Percentiles rank a stretch among this genome's conserved stretches.
Conservation (phyloP, 2,329 filamentous ascomycete species). For the Ascochyta clinopodiicola region DNA sequence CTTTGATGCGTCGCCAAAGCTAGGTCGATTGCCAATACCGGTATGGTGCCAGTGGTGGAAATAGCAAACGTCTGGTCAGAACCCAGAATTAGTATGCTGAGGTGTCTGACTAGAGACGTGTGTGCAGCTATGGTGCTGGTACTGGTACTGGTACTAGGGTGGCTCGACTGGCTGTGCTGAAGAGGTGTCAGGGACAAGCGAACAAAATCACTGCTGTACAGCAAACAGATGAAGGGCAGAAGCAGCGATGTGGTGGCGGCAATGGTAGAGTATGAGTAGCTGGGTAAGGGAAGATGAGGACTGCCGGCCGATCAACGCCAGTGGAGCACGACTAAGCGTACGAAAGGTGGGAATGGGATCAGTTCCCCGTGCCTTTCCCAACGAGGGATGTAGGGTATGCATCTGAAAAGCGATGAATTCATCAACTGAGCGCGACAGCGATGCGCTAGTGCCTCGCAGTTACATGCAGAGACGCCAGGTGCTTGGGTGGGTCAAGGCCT, state of each 20-base stretch:
- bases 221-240: slow-evolving; percentile 18
- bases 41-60: slow-evolving; percentile 27
- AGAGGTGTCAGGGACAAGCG: slow-evolving; percentile 20
- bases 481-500: slow-evolving; percentile 37
- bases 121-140: slow-evolving; percentile 38
- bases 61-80: slow-evolving; percentile 30
- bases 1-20: slow-evolving; percentile 20
- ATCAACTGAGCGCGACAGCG: slow-evolving; percentile 40
- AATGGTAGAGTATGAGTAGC: slow-evolving; percentile 10
- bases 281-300: neutral
- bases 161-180: slow-evolving; percentile 26
- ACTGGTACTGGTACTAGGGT: slow-evolving; percentile 34
- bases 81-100: slow-evolving; percentile 26
- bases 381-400: slow-evolving; percentile 41
- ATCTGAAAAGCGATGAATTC: slow-evolving; percentile 45
- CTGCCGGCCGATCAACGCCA: slow-evolving; percentile 21
- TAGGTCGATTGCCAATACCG: slow-evolving; percentile 26
- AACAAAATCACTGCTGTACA: slow-evolving; percentile 16
- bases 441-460: slow-evolving; percentile 44
- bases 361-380: slow-evolving; percentile 35
- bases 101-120: slow-evolving; percentile 31
- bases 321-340: slow-evolving; percentile 29
- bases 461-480: slow-evolving; percentile 17
- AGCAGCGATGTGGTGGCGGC: slow-evolving; percentile 16
- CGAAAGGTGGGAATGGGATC: slow-evolving; percentile 28